These are phyloP conservation scores for Aspergillus kassunensis DNA, from an alignment of 495 filamentous ascomycete genomes.

Conservation along the genomic window DNA sequence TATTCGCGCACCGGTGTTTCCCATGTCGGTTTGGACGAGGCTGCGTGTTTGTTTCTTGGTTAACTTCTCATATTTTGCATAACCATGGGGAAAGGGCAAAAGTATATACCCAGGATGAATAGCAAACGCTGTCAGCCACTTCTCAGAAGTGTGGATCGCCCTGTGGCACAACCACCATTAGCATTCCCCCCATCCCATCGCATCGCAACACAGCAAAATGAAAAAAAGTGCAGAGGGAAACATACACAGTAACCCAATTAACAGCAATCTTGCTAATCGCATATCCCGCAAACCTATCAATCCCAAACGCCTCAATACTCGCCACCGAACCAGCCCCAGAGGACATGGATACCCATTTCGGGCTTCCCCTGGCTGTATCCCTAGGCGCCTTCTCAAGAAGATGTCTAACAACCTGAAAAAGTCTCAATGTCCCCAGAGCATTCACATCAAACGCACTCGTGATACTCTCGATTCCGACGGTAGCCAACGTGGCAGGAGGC, in stretches of 20 bases:
- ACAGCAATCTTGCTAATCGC: background rate
- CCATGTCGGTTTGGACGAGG: constrained; percentile 7
- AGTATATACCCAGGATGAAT: constrained; percentile 2
- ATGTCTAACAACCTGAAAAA: background rate
- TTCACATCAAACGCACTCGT: background rate
- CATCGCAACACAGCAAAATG: background rate
- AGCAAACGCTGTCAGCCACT: background rate
- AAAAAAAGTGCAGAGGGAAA: background rate
- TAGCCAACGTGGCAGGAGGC: background rate
- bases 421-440: background rate
- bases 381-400: background rate
- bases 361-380: background rate
- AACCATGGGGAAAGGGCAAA: no score
- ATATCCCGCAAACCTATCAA: background rate
- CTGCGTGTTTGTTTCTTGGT: background rate
- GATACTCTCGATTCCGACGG: background rate
- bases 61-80: background rate
- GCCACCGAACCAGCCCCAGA: background rate
- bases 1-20: background rate
- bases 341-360: constrained; percentile 7
- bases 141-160: background rate
- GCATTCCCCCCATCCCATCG: background rate
- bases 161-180: background rate
- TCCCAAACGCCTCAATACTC: background rate
- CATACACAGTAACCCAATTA: constrained; percentile 2